These are phyloP conservation scores for Pseudocercospora fijiensis DNA, from an alignment of 2,329 filamentous ascomycete species.

Conservation along the genomic window DNA sequence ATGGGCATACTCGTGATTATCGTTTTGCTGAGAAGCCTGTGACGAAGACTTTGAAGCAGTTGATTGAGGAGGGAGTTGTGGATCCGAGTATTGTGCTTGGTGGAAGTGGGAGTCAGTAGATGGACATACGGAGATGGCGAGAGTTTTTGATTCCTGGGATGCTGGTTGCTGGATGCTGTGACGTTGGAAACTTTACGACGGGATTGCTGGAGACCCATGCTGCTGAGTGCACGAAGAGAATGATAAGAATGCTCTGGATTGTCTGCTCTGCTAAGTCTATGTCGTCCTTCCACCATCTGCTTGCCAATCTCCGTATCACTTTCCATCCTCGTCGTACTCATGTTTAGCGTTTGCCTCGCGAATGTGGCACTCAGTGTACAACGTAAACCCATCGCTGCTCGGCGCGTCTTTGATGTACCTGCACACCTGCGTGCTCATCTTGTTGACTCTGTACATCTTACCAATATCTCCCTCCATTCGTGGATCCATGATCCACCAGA, in stretches of 20 bases:
- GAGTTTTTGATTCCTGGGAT: neutral
- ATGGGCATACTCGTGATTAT: constrained; percentile 17
- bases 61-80: constrained; percentile 14
- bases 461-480: neutral
- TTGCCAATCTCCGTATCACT: too few species aligned
- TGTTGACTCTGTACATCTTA: neutral
- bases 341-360: too few species aligned
- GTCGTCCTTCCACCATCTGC: too few species aligned
- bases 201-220: neutral
- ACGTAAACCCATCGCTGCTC: too few species aligned
- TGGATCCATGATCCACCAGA: neutral
- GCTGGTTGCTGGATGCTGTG: neutral
- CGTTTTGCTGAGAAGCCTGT: constrained; percentile 18
- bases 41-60: constrained; percentile 12
- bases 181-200: neutral
- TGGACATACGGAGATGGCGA: neutral
- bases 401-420: neutral
- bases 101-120: constrained; percentile 8
- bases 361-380: neutral
- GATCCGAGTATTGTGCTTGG: constrained; percentile 23
- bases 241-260: neutral
- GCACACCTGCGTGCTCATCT: neutral
- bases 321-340: neutral
- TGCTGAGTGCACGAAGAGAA: neutral
- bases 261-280: neutral